A percentile compares a stretch with the other conserved stretches of the same genome.
Evolutionary conservation across 495 filamentous ascomycete species (phyloP).

Genomic region (Parachaetomium inaequale): DNA sequence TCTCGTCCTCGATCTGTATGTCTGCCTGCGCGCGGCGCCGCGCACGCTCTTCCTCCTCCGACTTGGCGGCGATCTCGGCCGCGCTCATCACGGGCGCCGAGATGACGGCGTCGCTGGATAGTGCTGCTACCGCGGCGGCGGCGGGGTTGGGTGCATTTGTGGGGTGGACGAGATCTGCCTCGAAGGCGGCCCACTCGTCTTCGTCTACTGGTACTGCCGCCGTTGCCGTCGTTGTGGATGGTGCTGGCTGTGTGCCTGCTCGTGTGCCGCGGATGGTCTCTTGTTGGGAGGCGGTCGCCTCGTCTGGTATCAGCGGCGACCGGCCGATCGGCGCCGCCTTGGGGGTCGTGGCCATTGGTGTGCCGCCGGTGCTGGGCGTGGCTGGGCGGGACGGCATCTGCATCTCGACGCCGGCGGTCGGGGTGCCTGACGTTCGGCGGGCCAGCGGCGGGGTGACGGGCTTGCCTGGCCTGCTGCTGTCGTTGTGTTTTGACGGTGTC

Average conservation of each 20-base stretch:
- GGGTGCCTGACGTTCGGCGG: constrained; percentile 38
- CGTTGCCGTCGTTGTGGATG: constrained; percentile 10
- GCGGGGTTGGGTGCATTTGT: constrained; percentile 17
- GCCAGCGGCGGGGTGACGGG: constrained; percentile 34
- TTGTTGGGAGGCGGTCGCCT: constrained; percentile 14
- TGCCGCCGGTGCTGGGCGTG: constrained; percentile 40
- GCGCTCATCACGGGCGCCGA: constrained; percentile 66
- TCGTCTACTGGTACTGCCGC: constrained; percentile 56
- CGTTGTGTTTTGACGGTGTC: constrained; percentile 13
- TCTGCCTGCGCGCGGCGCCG: constrained; percentile 62
- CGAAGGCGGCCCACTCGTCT: constrained; percentile 86
- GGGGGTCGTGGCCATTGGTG: constrained; percentile 35
- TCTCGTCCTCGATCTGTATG: constrained; percentile 60
- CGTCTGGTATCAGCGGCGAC: constrained; percentile 40
- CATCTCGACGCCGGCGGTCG: constrained; percentile 48
- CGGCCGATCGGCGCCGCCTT: constrained; percentile 32
- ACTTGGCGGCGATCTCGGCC: constrained; percentile 68
- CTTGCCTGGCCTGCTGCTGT: constrained; percentile 7
- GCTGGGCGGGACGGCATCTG: constrained; percentile 55
- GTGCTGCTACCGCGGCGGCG: constrained; percentile 26
- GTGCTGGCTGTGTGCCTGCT: constrained; percentile 16
- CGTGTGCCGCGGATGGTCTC: constrained; percentile 13
- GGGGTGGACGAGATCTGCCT: constrained; percentile 68
- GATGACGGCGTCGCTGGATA: constrained; percentile 54
- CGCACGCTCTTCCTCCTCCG: constrained; percentile 55